Percentiles rank a stretch among this genome's conserved stretches.
Conservation (phyloP, 2,329 filamentous ascomycete species). For the Elsinoe perseae region DNA sequence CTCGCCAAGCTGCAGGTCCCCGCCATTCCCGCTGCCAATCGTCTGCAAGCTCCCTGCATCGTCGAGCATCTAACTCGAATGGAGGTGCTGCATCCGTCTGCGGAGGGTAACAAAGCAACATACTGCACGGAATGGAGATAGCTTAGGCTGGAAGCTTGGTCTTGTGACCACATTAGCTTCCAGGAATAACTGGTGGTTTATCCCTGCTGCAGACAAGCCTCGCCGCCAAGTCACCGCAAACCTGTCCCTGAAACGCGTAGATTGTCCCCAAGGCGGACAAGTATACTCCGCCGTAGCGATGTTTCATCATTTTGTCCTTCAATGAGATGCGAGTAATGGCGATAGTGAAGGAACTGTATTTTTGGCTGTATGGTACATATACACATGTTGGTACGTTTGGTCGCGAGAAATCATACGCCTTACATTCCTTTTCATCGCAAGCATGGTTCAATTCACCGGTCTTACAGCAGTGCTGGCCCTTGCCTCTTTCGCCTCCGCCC, state of each 20-base stretch:
- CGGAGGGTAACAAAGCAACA: neutral
- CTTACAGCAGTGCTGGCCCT: slow-evolving; percentile 39
- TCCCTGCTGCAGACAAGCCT: neutral
- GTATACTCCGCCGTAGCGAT: slow-evolving; percentile 14
- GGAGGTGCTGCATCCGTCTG: neutral
- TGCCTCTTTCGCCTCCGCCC: slow-evolving; percentile 31
- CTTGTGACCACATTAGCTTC: neutral
- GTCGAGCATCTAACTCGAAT: neutral
- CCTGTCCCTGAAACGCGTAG: slow-evolving; percentile 11
- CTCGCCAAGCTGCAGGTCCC: slow-evolving; percentile 13
- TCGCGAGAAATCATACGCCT: neutral
- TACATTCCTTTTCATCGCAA: slow-evolving; percentile 13
- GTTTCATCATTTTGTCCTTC: slow-evolving; percentile 14
- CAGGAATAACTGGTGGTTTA: neutral
- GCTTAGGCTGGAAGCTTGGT: neutral
- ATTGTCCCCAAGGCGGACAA: slow-evolving; percentile 13
- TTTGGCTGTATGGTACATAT: neutral
- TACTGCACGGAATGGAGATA: neutral
- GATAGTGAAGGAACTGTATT: neutral
- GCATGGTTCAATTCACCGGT: slow-evolving; percentile 33
- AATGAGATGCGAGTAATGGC: slow-evolving; percentile 13
- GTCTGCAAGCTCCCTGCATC: neutral
- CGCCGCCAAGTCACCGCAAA: slow-evolving; percentile 5
- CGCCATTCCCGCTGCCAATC: slow-evolving; percentile 8
- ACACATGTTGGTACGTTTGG: neutral